Evolutionary conservation across 768 basidiomycete genomes (phyloP).

Genomic region (Leccinum imitatum): DNA sequence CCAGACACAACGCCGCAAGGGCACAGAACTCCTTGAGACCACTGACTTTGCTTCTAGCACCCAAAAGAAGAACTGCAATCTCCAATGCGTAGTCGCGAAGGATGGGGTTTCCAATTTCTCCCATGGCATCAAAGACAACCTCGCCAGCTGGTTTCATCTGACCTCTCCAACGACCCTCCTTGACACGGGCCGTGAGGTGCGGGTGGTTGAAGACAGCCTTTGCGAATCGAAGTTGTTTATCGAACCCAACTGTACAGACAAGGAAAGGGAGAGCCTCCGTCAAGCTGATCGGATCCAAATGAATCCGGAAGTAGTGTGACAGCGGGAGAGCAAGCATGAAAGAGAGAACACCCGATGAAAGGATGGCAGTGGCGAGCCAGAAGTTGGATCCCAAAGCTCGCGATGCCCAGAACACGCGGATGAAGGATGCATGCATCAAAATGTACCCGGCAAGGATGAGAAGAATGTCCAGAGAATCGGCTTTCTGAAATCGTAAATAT

Average conservation of each 20-base stretch:
- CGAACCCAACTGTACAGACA: conserved; percentile 96
- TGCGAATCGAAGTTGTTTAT: conserved; percentile 93
- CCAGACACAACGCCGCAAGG: conserved; percentile 82
- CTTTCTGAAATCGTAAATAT: conserved; percentile 54
- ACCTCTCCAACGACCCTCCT: conserved; percentile 39
- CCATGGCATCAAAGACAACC: conserved; percentile 82
- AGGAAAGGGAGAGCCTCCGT: conserved; percentile 97
- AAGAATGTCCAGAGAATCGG: conserved; percentile 93
- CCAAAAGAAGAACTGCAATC: conserved; percentile 83
- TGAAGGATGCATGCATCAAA: conserved; percentile 94
- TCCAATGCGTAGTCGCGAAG: conserved; percentile 93
- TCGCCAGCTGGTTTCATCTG: conserved; percentile 75
- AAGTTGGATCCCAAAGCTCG: conserved; percentile 78
- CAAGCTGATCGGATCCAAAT: conserved; percentile 88
- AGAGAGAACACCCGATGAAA: conserved; percentile 78
- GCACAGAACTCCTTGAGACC: conserved; percentile 95
- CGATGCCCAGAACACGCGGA: conserved; percentile 85
- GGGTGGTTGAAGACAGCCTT: conserved; percentile 87
- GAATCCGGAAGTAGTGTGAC: conserved; percentile 74
- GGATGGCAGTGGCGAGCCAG: conserved; percentile 68
- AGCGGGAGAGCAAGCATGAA: conserved; percentile 82
- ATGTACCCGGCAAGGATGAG: conserved; percentile 94
- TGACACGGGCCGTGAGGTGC: conserved; percentile 46
- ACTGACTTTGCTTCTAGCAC: conserved; percentile 82
- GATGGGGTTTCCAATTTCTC: conserved; percentile 75